Base-by-base conservation (phyloP, 1,284 basidiomycete genomes). In the Trametes pubescens region DNA sequence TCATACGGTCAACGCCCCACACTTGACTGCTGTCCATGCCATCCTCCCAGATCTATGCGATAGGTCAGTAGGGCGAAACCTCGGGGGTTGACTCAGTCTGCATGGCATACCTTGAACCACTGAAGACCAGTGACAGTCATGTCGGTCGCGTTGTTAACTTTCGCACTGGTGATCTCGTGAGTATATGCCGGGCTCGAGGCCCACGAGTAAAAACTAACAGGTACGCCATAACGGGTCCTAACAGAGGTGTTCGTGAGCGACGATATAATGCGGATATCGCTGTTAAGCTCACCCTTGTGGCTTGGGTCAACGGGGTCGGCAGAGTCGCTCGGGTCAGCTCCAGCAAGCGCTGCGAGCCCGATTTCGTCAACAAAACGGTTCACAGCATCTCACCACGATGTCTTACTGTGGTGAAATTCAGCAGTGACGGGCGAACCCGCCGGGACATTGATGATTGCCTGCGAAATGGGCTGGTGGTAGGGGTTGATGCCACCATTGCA, bases 401-500 rank as follows among this genome's bases (percentile, higher is more conserved):
- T 46, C 67, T 21, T 44, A 72, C 71, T 82, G 72, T 85, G 84
- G 69, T 85, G 84, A 79, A 80, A 86, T 69, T 86, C 82, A 11
- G 84, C 79, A 10, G 83, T 85, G 18, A 87, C 79, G 63, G 77
- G 77, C 8, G 82, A 71, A 16, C 85, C 85, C 62, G 84, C 79
- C 55, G 88, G 75, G 32, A 85, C 81, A 43, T 76, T 74, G 75
- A 90, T 80, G 70, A 88, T 73, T 14, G 78, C 70, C 57, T 79
- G 73, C 51, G 86, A 79, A 64, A 89, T 74, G 11, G 84, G 82
- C 69, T 82, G 75, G 75, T 85, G 81, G 73, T 84, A 86, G 0
- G 85, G 84, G 71, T 86, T 87, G 70, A 86, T 86, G 32, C 85
- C 85, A 35, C 85, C 85, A 62, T 87, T 87, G 77, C 85, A 86